Conservation (phyloP, 805 yeast genomes). For the Metschnikowia amazonensis region DNA sequence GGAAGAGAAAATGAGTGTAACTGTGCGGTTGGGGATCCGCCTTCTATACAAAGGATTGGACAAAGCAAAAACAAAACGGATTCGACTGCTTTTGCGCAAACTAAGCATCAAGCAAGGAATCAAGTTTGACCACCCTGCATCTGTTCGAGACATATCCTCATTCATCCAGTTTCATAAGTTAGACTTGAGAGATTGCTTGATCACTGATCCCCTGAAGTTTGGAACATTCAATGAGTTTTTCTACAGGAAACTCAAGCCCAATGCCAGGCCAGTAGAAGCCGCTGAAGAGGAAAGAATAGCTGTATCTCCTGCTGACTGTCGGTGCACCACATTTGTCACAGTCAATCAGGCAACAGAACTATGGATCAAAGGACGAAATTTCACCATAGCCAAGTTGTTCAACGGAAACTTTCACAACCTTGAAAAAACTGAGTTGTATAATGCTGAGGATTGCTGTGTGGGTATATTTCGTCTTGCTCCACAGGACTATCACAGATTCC, state of each 20-base stretch:
- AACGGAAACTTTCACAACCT: conserved; percentile 43
- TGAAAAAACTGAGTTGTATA: conserved; percentile 33
- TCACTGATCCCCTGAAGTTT: conserved; percentile 46
- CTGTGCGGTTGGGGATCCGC: conserved; percentile 83
- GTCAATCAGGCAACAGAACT: conserved; percentile 61
- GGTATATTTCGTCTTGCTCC: conserved; percentile 91
- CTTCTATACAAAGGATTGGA: conserved; percentile 73
- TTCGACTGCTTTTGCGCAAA: conserved; percentile 57
- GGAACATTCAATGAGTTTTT: conserved; percentile 85
- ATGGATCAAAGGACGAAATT: conserved; percentile 88
- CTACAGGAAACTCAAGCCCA: conserved; percentile 69
- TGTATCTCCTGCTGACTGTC: conserved; percentile 82
- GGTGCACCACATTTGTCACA: conserved; percentile 66
- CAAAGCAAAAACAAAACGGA: conserved; percentile 54
- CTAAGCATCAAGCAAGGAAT: conserved; percentile 77
- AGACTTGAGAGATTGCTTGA: conserved; percentile 65
- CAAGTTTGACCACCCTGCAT: conserved; percentile 71
- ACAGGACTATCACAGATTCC: conserved; percentile 94
- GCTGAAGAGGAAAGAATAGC: conserved; percentile 45
- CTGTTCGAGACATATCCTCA: conserved; percentile 63
- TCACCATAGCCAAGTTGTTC: conserved; percentile 62
- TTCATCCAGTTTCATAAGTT: conserved; percentile 82
- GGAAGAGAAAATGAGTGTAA: conserved; percentile 90
- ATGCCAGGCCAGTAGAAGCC: conserved; percentile 68
- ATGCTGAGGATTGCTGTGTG: conserved; percentile 49